Conservation (phyloP, 768 basidiomycete species). For the Piloderma croceum region DNA sequence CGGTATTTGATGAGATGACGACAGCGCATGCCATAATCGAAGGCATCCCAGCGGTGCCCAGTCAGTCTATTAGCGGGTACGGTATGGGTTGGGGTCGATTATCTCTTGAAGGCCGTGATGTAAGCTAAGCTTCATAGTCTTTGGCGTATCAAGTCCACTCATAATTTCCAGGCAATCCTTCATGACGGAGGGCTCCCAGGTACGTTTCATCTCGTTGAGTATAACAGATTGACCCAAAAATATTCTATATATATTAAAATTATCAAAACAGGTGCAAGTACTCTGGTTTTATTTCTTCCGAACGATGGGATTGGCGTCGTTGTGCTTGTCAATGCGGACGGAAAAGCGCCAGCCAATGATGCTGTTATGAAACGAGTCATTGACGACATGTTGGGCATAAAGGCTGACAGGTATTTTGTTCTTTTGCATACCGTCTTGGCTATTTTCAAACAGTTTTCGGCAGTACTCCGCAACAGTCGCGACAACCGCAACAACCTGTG, state of each 20-base stretch:
- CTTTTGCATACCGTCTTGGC: not conserved
- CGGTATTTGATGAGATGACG: slow-evolving; percentile 25
- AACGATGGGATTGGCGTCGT: slow-evolving; percentile 30
- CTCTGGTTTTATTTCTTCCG: slow-evolving; percentile 29
- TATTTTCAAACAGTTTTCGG: too few relatives aligned
- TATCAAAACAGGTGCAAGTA: too few relatives aligned
- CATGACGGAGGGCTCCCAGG: slow-evolving; percentile 33
- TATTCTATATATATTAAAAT: too few relatives aligned
- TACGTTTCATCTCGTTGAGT: too few relatives aligned
- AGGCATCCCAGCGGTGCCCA: slow-evolving; percentile 6
- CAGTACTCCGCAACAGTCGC: too few relatives aligned
- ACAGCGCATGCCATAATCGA: slow-evolving; percentile 23
- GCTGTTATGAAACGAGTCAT: slow-evolving; percentile 16
- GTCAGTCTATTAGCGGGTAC: slow-evolving; percentile 31
- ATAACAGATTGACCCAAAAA: too few relatives aligned
- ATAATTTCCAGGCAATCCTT: slow-evolving; percentile 24
- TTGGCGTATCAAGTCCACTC: slow-evolving; percentile 1
- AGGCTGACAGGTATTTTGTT: slow-evolving; percentile 10
- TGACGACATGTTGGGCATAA: too few relatives aligned
- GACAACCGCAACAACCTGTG: too few relatives aligned
- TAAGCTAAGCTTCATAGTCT: slow-evolving; percentile 13
- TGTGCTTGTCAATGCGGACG: slow-evolving; percentile 28
- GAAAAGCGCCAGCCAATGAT: slow-evolving; percentile 9
- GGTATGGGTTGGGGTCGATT: slow-evolving; percentile 38
- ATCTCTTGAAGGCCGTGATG: slow-evolving; percentile 38